Evolutionary conservation across 208 protist genomes (phyloP).

Genomic region (Leishmania lainsoni): DNA sequence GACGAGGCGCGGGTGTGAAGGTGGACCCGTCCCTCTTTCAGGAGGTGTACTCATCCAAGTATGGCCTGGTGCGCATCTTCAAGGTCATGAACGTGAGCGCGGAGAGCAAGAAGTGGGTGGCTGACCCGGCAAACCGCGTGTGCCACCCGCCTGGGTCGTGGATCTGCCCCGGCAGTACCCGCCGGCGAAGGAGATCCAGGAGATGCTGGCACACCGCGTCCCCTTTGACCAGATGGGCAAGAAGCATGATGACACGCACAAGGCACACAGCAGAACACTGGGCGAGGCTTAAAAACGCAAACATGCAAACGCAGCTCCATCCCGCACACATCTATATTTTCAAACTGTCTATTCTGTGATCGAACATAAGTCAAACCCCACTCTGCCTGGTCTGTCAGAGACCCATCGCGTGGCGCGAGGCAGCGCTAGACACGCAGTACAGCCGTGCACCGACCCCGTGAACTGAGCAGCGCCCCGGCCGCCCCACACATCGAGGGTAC

Average conservation of each 20-base stretch:
- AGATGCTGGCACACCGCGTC: constrained; percentile 59
- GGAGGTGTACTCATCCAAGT: constrained; percentile 93
- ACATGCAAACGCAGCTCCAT: too few relatives aligned
- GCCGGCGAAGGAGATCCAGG: constrained; percentile 68
- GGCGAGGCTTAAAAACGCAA: too few relatives aligned
- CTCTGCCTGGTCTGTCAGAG: too few relatives aligned
- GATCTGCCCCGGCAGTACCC: constrained; percentile 78
- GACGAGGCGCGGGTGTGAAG: background rate
- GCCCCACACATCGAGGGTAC: background rate
- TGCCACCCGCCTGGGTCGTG: too few relatives aligned
- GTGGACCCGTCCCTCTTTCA: constrained; percentile 51
- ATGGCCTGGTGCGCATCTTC: too few relatives aligned
- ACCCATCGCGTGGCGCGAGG: background rate
- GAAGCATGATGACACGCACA: too few relatives aligned
- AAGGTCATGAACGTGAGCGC: too few relatives aligned
- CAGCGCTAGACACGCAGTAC: background rate
- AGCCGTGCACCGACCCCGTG: background rate
- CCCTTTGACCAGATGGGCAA: constrained; percentile 49
- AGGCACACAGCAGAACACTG: too few relatives aligned
- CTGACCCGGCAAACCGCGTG: too few relatives aligned
- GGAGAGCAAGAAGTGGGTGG: too few relatives aligned
- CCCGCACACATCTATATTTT: background rate
- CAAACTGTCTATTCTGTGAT: background rate
- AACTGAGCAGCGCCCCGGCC: background rate
- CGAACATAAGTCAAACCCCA: background rate